Base-by-base conservation (phyloP, 306 rosid species). In the Casuarina cunninghamiana region DNA sequence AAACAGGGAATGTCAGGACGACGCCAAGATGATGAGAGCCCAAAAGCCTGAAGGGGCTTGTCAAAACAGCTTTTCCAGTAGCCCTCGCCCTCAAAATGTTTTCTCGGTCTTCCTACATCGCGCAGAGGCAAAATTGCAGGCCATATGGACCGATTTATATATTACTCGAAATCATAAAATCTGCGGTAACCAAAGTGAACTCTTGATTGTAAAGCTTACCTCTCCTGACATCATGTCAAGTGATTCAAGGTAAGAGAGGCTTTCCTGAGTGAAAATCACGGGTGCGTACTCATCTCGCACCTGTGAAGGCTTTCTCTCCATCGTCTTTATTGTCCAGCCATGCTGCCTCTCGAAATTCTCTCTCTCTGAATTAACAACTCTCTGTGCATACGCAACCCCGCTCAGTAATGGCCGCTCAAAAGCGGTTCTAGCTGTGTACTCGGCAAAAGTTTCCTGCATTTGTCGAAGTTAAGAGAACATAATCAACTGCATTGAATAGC, bases 161-260 rank as follows among this genome's bases (percentile, higher is more conserved):
- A 19, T 15, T 2, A 35, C 54, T n/a, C 0, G 74, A 63, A 8
- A 26, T 48, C 53, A 43, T 43, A 5, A 5, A n/a, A 49, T 35
- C 41, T 17, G 74, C n/a, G 13, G 79, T 8, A 83, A 72, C 57
- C 70, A 76, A 35, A 71, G 50, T 3, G 43, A 77, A 45, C 37
- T 72, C 44, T 46, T 3, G 16, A 51, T 79, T 17, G 46, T 69
- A 54, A 41, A 72, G 45, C 49, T 78, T 86, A 96, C 99, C 99
- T 96, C 96, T 73, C 99, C 99, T 0, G 99, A 96, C 99, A 96
- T 96, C 99, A 96, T 96, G 87, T 96, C 99, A 41, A 96, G 74
- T 75, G 98, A 93, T 79, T 91, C 90, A n/a, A 96, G 86, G 79
- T 96, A 93, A 69, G 99, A 90, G 72, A 96, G 2, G 4, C 97